A percentile compares a stretch with the other conserved stretches of the same genome.
phyloP scores from a whole-genome alignment of 805 yeast species.

The Vanderwaltozyma tropicalis region DNA sequence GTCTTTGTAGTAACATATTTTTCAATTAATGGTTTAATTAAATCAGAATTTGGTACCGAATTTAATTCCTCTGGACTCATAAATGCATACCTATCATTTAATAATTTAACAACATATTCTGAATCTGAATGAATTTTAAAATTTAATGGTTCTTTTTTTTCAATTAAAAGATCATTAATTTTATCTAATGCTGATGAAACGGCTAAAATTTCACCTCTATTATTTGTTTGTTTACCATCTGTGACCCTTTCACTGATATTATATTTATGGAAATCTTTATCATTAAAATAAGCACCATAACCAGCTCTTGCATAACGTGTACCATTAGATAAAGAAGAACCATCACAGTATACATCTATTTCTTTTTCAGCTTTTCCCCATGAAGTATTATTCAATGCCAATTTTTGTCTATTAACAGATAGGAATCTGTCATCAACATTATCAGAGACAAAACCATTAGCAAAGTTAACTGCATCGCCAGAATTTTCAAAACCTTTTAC shows the following conservation, averaged over 20 bases:
- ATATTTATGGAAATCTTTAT: conserved; percentile 21
- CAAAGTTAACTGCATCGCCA: conserved; percentile 28
- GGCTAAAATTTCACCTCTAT: conserved; percentile 71
- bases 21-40: conserved; percentile 29
- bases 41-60: conserved; percentile 21
- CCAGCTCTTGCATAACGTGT: conserved; percentile 36
- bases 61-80: conserved; percentile 39
- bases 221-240: conserved; percentile 53
- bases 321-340: conserved; percentile 61
- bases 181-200: conserved; percentile 43
- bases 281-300: conserved; percentile 69
- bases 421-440: conserved; percentile 14
- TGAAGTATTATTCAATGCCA: neutral
- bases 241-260: conserved; percentile 47
- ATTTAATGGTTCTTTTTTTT: conserved; percentile 9
- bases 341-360: conserved; percentile 56
- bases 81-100: conserved; percentile 44
- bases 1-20: conserved; percentile 34
- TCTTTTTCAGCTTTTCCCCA: too few species aligned
- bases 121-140: conserved; percentile 61
- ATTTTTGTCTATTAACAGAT: conserved; percentile 9
- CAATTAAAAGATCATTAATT: conserved; percentile 26
- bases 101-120: conserved; percentile 45
- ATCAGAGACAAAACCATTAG: conserved; percentile 10
- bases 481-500: conserved; percentile 34